phyloP scores from a whole-genome alignment of 345 rosid genomes.

The Punica granatum region DNA sequence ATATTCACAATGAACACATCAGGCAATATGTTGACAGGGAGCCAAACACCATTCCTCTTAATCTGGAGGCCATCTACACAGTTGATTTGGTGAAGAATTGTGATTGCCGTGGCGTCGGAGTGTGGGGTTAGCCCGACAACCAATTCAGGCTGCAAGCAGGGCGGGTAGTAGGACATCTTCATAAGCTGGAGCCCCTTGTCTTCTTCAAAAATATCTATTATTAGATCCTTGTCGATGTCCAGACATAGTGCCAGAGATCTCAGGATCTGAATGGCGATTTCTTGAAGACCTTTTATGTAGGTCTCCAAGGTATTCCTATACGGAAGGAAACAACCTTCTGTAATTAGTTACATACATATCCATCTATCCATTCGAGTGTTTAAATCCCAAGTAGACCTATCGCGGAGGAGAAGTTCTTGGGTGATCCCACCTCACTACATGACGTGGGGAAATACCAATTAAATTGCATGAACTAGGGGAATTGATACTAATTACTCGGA shows the following conservation, averaged over 20 bases:
- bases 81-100: conserved; percentile 21
- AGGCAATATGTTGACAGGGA: conserved; percentile 8
- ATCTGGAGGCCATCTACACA: conserved; percentile 22
- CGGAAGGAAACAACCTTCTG: not conserved
- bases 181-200: conserved; percentile 28
- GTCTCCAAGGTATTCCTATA: conserved; percentile 22
- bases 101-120: conserved; percentile 17
- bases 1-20: conserved; percentile 21
- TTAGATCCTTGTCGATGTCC: conserved; percentile 14
- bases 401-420: too few relatives aligned
- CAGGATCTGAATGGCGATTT: conserved; percentile 21
- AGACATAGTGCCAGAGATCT: conserved; percentile 16
- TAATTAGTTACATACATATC: too few relatives aligned
- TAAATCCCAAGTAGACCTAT: too few relatives aligned
- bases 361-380: too few relatives aligned
- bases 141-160: conserved; percentile 18
- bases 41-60: conserved; percentile 20
- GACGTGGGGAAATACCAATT: too few relatives aligned
- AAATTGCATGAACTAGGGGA: too few relatives aligned
- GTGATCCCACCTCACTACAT: too few relatives aligned
- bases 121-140: conserved; percentile 21
- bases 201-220: conserved; percentile 26
- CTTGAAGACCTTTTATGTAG: conserved; percentile 21
- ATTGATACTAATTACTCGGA: too few relatives aligned
- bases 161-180: conserved; percentile 24